A percentile compares a stretch with the other conserved stretches of the same genome.
Conservation (phyloP, 106 monocot species). For the Platanthera guangdongensis region DNA sequence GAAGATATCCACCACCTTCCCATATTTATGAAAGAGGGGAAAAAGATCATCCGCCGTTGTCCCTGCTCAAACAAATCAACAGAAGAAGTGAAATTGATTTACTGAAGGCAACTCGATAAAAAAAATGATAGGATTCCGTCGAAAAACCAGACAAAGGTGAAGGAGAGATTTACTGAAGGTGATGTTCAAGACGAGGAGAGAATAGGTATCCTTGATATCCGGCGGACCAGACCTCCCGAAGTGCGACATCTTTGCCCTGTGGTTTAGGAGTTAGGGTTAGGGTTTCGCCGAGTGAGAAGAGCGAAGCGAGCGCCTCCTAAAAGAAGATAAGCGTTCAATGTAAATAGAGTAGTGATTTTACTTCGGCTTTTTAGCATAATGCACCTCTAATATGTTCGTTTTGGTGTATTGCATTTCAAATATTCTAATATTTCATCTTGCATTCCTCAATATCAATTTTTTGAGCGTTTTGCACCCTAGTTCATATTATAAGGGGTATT, state of each 20-base stretch:
- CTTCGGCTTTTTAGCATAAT: too few species aligned
- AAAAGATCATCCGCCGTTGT: slow-evolving; percentile 74
- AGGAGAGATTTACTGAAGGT: slow-evolving; percentile 43
- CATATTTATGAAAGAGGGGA: slow-evolving; percentile 79
- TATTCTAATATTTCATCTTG: too few species aligned
- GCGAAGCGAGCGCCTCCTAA: background rate
- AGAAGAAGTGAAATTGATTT: background rate
- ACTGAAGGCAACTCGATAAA: background rate
- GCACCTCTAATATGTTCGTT: too few species aligned
- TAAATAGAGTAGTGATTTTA: background rate
- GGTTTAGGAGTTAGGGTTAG: slow-evolving; percentile 16
- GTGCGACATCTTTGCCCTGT: slow-evolving; percentile 56
- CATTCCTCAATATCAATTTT: too few species aligned
- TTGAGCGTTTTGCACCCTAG: too few species aligned
- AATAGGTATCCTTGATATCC: slow-evolving; percentile 76
- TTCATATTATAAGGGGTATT: too few species aligned
- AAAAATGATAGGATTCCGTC: background rate
- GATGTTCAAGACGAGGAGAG: slow-evolving; percentile 82
- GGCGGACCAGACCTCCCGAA: slow-evolving; percentile 89
- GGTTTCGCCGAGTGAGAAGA: slow-evolving; percentile 1
- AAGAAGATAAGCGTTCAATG: background rate
- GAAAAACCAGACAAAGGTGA: background rate
- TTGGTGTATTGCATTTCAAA: too few species aligned
- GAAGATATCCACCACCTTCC: slow-evolving; percentile 85
- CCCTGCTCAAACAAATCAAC: slow-evolving; percentile 21